Evolutionary conservation across 306 rosid genomes (phyloP), one percentile per base, ranked within the genome.

Genomic region (Oxytropis ochrocephala): DNA sequence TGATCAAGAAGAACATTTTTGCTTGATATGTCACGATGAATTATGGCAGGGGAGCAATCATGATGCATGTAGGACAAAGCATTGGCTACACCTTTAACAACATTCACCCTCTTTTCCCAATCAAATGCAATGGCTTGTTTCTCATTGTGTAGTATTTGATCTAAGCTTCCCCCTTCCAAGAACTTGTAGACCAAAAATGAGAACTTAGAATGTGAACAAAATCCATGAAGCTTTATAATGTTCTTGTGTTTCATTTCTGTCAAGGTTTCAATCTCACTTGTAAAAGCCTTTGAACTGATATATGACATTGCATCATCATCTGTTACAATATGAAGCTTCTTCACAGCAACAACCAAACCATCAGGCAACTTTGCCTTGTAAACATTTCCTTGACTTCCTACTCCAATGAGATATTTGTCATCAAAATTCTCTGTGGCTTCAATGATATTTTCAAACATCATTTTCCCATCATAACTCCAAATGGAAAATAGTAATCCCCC

Each of bases 101-200:
- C 75, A 57, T 75, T 70, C 48, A 71, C 71, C 54, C 78, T 70
- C 54, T 56, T 75, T 35, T 56, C 63, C 84, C 78, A 80, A 65
- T 70, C 81, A 75, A 80, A 70, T 33, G 30, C 49, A 49, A 1
- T 17, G 47, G 74, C 80, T 49, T 64, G 58, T 49, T 33, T 42
- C 1, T 75, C 75, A 65, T 5, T 65, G 12, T 17, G 24, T 11
- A 75, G 56, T 18, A 52, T 51, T 35, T 29, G 82, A 48, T 70
- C 74, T 74, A 80, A 65, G 62, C 78, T 80, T 1, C 80, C 84
- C 1, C 80, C 78, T 67, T 79, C 79, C 67, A 79, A 13, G 75
- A 59, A 73, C 44, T 73, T 3, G 61, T 75, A 79, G 13, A 78
- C 78, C 58, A 78, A 41, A 33, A 78, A 65, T 7, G 78, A 57